Evolutionary conservation across 2,329 filamentous ascomycete species (phyloP).

Genomic region (Microsporum ferrugineum): DNA sequence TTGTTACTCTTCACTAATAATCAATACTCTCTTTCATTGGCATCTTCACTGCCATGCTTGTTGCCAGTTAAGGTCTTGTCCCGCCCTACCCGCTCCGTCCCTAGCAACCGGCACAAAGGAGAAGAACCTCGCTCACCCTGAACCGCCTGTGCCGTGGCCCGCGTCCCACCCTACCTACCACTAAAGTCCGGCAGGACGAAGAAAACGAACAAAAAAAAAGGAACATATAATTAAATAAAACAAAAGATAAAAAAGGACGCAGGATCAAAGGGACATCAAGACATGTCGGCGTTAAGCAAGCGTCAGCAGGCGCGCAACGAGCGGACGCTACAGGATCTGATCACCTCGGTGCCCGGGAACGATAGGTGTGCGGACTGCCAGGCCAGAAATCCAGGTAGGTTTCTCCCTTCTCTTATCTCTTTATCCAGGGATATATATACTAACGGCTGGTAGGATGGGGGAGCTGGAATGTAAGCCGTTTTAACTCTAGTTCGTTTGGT

Average conservation of each 20-base stretch:
- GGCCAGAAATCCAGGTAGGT: slow-evolving; percentile 77
- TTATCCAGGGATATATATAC: not conserved
- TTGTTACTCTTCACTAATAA: not conserved
- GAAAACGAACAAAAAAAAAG: not conserved
- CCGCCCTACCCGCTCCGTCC: not conserved
- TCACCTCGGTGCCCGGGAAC: slow-evolving; percentile 75
- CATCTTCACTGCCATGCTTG: not conserved
- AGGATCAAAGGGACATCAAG: slow-evolving; percentile 27
- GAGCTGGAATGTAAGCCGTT: slow-evolving; percentile 74
- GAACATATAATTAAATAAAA: not conserved
- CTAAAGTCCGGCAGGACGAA: not conserved
- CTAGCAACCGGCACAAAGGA: not conserved
- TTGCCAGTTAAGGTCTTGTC: not conserved
- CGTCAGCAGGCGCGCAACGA: slow-evolving; percentile 97
- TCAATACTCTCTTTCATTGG: not conserved
- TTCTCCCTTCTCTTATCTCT: not conserved
- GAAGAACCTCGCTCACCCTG: not conserved
- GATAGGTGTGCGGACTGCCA: slow-evolving; percentile 88
- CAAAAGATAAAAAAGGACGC: not conserved
- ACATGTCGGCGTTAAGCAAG: slow-evolving; percentile 74
- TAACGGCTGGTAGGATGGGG: slow-evolving; percentile 58
- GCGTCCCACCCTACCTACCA: not conserved
- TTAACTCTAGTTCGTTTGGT: not conserved
- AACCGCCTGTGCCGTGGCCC: not conserved
- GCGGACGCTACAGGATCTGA: slow-evolving; percentile 76